These are phyloP conservation scores for Tuber magnatum DNA, from an alignment of 495 filamentous ascomycete species.

Conservation along the genomic window DNA sequence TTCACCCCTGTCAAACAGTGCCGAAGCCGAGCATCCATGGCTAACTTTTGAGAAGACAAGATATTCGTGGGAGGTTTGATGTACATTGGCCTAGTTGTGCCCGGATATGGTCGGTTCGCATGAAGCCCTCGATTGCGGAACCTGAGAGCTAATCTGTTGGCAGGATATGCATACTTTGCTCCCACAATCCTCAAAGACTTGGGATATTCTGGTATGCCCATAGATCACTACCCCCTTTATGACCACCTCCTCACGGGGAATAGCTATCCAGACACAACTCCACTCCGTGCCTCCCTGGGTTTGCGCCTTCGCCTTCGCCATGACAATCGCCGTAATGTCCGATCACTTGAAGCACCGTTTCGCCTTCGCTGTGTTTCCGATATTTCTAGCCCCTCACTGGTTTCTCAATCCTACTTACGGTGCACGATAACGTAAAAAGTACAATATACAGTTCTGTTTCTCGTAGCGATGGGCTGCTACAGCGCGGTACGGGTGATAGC, in stretches of 20 bases:
- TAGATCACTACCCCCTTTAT: conserved; percentile 31
- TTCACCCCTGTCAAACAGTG: conserved; percentile 45
- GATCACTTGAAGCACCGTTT: conserved; percentile 67
- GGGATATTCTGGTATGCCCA: conserved; percentile 47
- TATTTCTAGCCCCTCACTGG: conserved; percentile 60
- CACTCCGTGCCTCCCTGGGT: conserved; percentile 79
- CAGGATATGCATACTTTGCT: conserved; percentile 59
- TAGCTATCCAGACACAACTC: conserved; percentile 68
- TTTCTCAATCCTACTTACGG: conserved; percentile 64
- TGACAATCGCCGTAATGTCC: conserved; percentile 60
- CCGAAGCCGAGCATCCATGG: neutral
- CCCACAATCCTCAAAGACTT: conserved; percentile 67
- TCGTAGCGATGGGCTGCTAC: conserved; percentile 59
- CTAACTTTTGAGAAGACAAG: conserved; percentile 44
- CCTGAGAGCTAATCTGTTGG: conserved; percentile 5
- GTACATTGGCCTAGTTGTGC: conserved; percentile 84
- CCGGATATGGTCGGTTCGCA: conserved; percentile 62
- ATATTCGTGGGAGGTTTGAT: conserved; percentile 73
- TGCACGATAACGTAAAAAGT: conserved; percentile 54
- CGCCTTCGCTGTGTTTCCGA: conserved; percentile 59
- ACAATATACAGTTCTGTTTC: conserved; percentile 67
- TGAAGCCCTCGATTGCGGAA: neutral
- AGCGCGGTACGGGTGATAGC: conserved; percentile 74
- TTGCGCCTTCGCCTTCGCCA: conserved; percentile 64
- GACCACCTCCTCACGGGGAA: neutral